A percentile compares a stretch with the other conserved stretches of the same genome.
Evolutionary conservation across 2,329 filamentous ascomycete genomes (phyloP).

Genomic region (Fusarium brachygibbosum): DNA sequence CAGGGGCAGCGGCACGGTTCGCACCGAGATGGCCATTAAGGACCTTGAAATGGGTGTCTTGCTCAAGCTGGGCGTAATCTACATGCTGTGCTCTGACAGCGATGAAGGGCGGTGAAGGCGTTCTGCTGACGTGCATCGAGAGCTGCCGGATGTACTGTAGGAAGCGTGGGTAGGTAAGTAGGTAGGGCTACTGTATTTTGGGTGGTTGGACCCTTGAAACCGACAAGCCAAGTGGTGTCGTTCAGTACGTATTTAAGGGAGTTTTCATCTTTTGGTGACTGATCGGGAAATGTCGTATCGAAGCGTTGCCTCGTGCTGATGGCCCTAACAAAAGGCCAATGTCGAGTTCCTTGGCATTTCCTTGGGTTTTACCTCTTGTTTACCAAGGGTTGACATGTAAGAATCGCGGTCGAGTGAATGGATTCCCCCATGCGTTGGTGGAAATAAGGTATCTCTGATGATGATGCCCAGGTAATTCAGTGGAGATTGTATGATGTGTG

Average conservation of each 20-base stretch:
- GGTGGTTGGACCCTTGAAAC: constrained; percentile 36
- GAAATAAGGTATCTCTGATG: neutral
- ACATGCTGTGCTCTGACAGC: constrained; percentile 20
- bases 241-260: neutral
- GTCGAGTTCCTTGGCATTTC: neutral
- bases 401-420: neutral
- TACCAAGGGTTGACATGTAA: neutral
- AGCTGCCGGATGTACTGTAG: constrained; percentile 21
- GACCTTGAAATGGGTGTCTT: constrained; percentile 9
- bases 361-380: neutral
- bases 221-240: neutral
- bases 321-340: neutral
- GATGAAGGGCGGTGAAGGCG: constrained; percentile 38
- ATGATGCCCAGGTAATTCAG: neutral
- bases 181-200: constrained; percentile 9
- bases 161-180: constrained; percentile 1
- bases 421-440: neutral
- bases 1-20: constrained; percentile 32
- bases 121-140: constrained; percentile 39
- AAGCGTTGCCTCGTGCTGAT: constrained; percentile 1
- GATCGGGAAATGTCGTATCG: constrained; percentile 24
- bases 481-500: constrained; percentile 1
- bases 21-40: constrained; percentile 17
- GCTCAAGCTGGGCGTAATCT: constrained; percentile 23
- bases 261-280: neutral